Evolutionary conservation across 768 basidiomycete species (phyloP), one percentile per base, ranked within the genome.

Genomic region (Boletus rubropictus): DNA sequence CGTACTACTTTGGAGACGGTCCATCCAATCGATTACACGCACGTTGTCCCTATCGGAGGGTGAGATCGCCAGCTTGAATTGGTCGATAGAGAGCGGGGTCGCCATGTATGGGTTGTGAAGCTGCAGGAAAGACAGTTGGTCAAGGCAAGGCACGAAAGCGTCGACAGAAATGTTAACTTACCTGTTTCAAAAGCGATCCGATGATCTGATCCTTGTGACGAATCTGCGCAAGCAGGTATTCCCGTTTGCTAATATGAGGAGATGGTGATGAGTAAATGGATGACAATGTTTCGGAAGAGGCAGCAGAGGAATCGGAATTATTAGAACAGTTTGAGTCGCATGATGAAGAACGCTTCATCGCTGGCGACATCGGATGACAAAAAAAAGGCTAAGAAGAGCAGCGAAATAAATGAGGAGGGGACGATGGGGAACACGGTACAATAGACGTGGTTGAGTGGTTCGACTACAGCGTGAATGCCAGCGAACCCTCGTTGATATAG

Each of bases 151-250:
- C 4, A 4, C 24, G 18, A 4, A 7, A 37, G 0, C 6, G 15
- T 4, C 1, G 11, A 39, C 4, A 14, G 29, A 4, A 31, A 36
- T 2, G 6, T 33, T 4, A 1, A 63, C 73, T 12, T 28, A 82
- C 87, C 72, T 90, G 87, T 62, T 89, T 89, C 54, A 92, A 75
- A 12, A 91, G 78, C 12, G 82, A 85, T 52, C 89, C 86, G 55
- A 92, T 91, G 55, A 91, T 84, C 17, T 80, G 73, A 69, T 92
- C 89, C 70, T 92, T 92, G 69, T 92, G 89, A 44, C 83, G 78
- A 53, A 92, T 83, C 62, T 91, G 86, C 5, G 87, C 86, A 21
- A 91, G 77, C 15, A 92, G 73, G 60, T 89, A 89, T 59, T 91
- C 89, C 48, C 88, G 80, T 71, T 90, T 90, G 61, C 89, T 92